Evolutionary conservation across 257 asterid species (phyloP).

Genomic region (Ophiorrhiza pumila): DNA sequence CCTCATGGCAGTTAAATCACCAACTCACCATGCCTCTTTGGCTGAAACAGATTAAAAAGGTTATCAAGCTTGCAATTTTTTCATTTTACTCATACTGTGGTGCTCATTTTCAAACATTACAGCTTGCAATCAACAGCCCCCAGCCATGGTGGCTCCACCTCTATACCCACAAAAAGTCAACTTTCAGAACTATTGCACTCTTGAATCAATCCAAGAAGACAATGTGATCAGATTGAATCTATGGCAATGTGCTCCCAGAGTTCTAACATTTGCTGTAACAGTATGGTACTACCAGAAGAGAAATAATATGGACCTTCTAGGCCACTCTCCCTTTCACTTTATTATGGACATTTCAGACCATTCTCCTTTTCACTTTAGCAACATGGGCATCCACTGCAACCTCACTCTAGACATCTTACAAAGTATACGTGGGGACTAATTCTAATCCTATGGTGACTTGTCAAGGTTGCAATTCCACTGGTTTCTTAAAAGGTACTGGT

Average conservation of each 20-base stretch:
- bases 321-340: too few species aligned
- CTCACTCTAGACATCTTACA: not conserved
- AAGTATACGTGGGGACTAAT: too few species aligned
- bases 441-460: too few species aligned
- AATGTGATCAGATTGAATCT: not conserved
- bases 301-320: conserved; percentile 8
- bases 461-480: conserved; percentile 2
- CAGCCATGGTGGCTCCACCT: not conserved
- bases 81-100: not conserved
- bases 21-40: not conserved
- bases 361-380: not conserved
- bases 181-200: not conserved
- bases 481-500: conserved; percentile 3
- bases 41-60: not conserved
- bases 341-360: too few species aligned
- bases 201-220: not conserved
- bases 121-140: not conserved
- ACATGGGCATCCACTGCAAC: not conserved
- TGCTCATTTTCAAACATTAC: not conserved
- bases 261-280: conserved; percentile 8
- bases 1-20: not conserved
- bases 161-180: not conserved
- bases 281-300: conserved; percentile 5
- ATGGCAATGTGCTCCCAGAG: conserved; percentile 12
- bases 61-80: not conserved